phyloP scores from a whole-genome alignment of 2,329 filamentous ascomycete species.

The Aspergillus pseudotamarii region DNA sequence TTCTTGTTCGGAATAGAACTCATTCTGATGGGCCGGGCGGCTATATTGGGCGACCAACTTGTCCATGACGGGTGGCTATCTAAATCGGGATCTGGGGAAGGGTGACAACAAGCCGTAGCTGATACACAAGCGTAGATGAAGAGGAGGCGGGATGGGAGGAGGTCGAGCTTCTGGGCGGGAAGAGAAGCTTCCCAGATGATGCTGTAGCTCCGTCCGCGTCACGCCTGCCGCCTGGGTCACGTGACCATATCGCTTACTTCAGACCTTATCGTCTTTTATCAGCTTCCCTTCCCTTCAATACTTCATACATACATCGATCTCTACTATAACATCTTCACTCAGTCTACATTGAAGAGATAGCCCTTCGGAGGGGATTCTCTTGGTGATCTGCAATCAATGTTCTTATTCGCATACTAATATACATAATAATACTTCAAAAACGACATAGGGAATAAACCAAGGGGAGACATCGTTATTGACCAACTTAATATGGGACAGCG shows the following conservation, averaged over 20 bases:
- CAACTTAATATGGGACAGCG: conserved; percentile 12
- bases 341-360: neutral
- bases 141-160: neutral
- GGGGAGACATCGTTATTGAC: neutral
- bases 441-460: neutral
- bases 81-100: neutral
- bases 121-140: neutral
- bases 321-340: neutral
- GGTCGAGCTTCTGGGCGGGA: conserved; percentile 3
- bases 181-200: conserved; percentile 19
- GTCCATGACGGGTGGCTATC: conserved; percentile 67
- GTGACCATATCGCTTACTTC: conserved; percentile 19
- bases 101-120: neutral
- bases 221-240: conserved; percentile 39
- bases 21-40: conserved; percentile 72
- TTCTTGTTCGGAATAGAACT: conserved; percentile 72
- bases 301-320: neutral
- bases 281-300: neutral
- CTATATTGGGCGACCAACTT: conserved; percentile 90
- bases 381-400: neutral
- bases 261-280: neutral
- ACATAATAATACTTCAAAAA: neutral
- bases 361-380: neutral
- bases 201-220: conserved; percentile 36
- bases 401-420: neutral